A percentile compares a stretch with the other conserved stretches of the same genome.
Conservation (phyloP, 352 stramenopile genomes). For the Phytophthora europaea region DNA sequence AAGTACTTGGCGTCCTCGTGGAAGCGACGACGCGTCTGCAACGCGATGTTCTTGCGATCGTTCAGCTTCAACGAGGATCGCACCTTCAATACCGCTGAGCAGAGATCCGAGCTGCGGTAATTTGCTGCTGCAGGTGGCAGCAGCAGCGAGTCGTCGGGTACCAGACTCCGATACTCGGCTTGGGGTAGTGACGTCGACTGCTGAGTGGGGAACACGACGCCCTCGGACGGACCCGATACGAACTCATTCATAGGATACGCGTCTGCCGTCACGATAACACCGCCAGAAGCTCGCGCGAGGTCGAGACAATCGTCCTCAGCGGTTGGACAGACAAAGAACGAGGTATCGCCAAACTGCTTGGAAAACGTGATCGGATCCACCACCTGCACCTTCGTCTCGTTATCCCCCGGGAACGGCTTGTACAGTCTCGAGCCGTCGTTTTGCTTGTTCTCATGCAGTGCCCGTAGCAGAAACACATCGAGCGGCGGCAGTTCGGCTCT, state of each 20-base stretch:
- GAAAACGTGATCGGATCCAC: slow-evolving; percentile 48
- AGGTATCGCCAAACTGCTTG: slow-evolving; percentile 46
- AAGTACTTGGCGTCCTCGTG: slow-evolving; percentile 66
- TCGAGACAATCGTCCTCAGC: slow-evolving; percentile 75
- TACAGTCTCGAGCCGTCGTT: slow-evolving; percentile 30
- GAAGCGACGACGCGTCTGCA: slow-evolving; percentile 49
- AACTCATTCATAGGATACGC: slow-evolving; percentile 77
- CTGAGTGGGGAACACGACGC: slow-evolving; percentile 31
- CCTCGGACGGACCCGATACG: slow-evolving; percentile 18
- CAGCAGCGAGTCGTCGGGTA: slow-evolving; percentile 26
- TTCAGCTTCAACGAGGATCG: slow-evolving; percentile 20
- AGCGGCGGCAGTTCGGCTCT: slow-evolving; percentile 53
- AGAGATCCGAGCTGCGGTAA: slow-evolving; percentile 30
- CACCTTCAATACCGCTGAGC: slow-evolving; percentile 26
- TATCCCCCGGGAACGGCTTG: slow-evolving; percentile 31
- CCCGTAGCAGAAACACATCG: slow-evolving; percentile 40
- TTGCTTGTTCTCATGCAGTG: slow-evolving; percentile 22
- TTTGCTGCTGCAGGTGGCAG: slow-evolving; percentile 13
- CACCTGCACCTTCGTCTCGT: slow-evolving; percentile 34
- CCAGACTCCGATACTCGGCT: slow-evolving; percentile 17
- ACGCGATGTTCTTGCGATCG: slow-evolving; percentile 36
- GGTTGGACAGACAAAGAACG: slow-evolving; percentile 69
- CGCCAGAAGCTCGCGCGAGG: slow-evolving; percentile 56
- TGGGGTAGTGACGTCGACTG: slow-evolving; percentile 6
- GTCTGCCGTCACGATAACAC: slow-evolving; percentile 58